Base-by-base conservation (phyloP, 441 rosid genomes). In the Arabidopsis lyrata region DNA sequence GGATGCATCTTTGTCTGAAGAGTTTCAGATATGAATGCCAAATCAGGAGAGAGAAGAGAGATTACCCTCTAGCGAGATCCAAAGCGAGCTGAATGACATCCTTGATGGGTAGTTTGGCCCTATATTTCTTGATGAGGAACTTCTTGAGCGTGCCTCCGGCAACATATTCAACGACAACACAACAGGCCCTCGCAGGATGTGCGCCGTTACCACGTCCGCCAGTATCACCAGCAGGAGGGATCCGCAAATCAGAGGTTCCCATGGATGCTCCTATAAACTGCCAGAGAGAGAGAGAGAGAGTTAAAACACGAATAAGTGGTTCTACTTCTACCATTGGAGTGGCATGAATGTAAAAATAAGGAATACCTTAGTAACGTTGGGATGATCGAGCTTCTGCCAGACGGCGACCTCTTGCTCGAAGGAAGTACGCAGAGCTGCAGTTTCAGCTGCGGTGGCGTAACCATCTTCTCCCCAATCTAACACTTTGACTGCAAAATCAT, bases 391-490 rank as follows among this genome's bases (percentile, higher is more conserved):
- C 82, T 85, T 87, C 81, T 89, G 86, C 92, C 95, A 89, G 63
- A 89, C 92, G 50, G 84, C 89, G 62, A 89, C 95, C 81, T 89
- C 95, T 85, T 87, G 92, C 72, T 41, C 84, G 65, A 89, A 89
- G 56, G 92, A 86, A 71, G 88, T 57, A 62, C 92, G 82, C 24
- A 87, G 79, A 58, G 86, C 79, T 3, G 90, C 81, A 36, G 87
- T 73, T 81, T 86, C 88, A 50, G 89, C 87, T 1, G 83, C 73
- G 31, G 92, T 82, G 47, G 82, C 81, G 41, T 77, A 53, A 32
- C 90, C 92, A 59, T 89, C 95, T 78, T 86, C 92, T 2, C 92
- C 95, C 95, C 90, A 89, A 58, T 89, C 92, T 68, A 89, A 78
- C 34, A 85, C 74, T 77, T 89, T 89, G 66, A 87, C 92, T 86